Evolutionary conservation across 2,329 filamentous ascomycete species (phyloP).

Genomic region (Cercospora sp.): DNA sequence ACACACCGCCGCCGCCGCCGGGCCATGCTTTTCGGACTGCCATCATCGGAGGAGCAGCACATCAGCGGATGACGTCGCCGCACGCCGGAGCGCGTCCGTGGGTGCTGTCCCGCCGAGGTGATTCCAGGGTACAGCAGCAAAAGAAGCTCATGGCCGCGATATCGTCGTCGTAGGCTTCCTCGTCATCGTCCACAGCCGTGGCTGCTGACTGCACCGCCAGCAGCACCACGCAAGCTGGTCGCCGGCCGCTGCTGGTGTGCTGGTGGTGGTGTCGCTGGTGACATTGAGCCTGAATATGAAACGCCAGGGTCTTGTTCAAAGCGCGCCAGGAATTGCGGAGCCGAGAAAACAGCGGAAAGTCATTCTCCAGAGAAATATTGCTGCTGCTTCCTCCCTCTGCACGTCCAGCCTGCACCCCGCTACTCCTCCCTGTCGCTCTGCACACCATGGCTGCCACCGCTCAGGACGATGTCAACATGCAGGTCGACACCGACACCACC

Average conservation of each 20-base stretch:
- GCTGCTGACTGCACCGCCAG: background rate
- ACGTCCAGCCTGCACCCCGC: slow-evolving; percentile 5
- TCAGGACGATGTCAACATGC: slow-evolving; percentile 26
- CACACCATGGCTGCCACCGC: slow-evolving; percentile 1
- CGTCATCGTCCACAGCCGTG: background rate
- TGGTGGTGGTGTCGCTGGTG: background rate
- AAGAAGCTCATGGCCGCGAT: background rate
- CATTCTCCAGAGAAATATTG: slow-evolving; percentile 5
- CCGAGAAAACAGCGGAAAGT: background rate
- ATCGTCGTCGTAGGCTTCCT: background rate
- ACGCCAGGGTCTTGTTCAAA: slow-evolving; percentile 2
- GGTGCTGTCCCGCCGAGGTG: background rate
- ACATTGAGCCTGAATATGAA: slow-evolving; percentile 6
- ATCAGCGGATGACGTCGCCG: slow-evolving; percentile 1
- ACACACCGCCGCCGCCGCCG: background rate
- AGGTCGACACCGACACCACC: slow-evolving; percentile 47
- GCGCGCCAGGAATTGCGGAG: slow-evolving; percentile 4
- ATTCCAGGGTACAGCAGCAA: background rate
- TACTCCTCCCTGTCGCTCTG: background rate
- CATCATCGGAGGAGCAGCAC: background rate
- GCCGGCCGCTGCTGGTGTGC: background rate
- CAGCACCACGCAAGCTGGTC: background rate
- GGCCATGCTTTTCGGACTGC: background rate
- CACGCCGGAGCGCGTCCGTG: background rate
- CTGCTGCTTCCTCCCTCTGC: background rate